Base-by-base conservation (phyloP, 2,329 filamentous ascomycete species). In the Magnaporthiopsis rhizophila region DNA sequence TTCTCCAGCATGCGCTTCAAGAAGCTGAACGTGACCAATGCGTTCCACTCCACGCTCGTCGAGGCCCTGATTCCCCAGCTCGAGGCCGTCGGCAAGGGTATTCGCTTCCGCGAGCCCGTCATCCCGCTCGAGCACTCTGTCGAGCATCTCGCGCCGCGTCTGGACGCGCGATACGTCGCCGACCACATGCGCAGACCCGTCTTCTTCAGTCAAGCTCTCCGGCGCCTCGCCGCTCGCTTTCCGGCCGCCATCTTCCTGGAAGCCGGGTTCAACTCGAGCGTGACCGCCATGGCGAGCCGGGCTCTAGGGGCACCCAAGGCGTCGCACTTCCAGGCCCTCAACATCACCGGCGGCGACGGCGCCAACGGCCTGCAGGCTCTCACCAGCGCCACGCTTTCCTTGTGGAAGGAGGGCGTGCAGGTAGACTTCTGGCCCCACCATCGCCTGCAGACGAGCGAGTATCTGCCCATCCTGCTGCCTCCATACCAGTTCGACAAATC, bases 31-130 rank as follows among this genome's bases (percentile, higher is more conserved):
- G 77, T 80, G 1, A 78, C 79, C 0, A 75, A 83, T 64, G 80
- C 77, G 0, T 83, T 81, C 67, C 81, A 83, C 67, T 82, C 76
- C 0, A 61, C 64, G 0, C 70, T 83, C 0, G 75, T 78, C 0
- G 78, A 81, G 0, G 3, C 59, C 6, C 59, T 38, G 3, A 12
- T 61, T 15, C n/a, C 59, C 3, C 59, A 61, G 9, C 34, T 61
- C 26, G 62, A 74, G 9, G 18, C 30, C 67, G 1, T 36, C 75
- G 3, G 76, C 68, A 0, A 70, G 4, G 66, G 45, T 0, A 9
- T 80, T 0, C 68, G 60, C 0, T 80, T 79, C 67, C 62, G 69
- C 0, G 50, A 74, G 7, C 69, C 74, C 1, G 59, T 12, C 1
- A 76, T 81, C 38, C 71, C 65, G 0, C 3, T 77, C 0, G 74